These are phyloP conservation scores for Oryza punctata DNA, from an alignment of 176 grass and related monocot genomes.

Conservation along the genomic window DNA sequence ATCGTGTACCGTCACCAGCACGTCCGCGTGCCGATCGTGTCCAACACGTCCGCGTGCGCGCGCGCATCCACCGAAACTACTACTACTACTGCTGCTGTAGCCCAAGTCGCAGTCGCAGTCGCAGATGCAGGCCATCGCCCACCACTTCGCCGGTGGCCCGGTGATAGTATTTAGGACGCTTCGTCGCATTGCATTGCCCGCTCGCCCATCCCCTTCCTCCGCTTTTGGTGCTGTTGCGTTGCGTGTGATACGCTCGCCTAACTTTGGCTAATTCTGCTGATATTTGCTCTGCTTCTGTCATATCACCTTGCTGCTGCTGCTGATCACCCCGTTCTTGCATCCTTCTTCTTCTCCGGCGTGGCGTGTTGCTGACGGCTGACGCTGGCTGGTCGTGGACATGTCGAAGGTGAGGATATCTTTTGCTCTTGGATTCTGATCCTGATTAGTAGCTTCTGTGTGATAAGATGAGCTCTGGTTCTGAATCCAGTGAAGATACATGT, in stretches of 20 bases:
- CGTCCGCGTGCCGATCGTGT: no score
- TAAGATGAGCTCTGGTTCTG: not conserved
- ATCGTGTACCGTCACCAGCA: no score
- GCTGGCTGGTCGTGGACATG: constrained; percentile 22
- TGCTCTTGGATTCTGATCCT: not conserved
- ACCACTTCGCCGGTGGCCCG: no score
- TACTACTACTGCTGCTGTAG: no score
- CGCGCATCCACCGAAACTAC: no score
- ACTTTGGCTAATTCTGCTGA: not conserved
- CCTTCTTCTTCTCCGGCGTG: no score
- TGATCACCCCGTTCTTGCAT: not conserved
- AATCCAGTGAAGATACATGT: not conserved
- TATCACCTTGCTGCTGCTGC: not conserved
- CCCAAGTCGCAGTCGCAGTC: no score
- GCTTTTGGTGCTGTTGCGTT: constrained; percentile 13
- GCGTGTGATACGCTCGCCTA: not conserved
- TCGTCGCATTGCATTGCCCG: not conserved
- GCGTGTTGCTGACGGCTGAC: no score
- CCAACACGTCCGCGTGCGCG: no score
- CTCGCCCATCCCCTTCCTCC: not conserved
- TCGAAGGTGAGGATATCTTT: constrained; percentile 44
- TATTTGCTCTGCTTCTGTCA: not conserved
- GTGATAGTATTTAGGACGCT: constrained; percentile 34
- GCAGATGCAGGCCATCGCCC: no score
- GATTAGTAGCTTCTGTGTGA: not conserved